Evolutionary conservation across 768 basidiomycete species (phyloP).

Genomic region (Lactarius sanguifluus): DNA sequence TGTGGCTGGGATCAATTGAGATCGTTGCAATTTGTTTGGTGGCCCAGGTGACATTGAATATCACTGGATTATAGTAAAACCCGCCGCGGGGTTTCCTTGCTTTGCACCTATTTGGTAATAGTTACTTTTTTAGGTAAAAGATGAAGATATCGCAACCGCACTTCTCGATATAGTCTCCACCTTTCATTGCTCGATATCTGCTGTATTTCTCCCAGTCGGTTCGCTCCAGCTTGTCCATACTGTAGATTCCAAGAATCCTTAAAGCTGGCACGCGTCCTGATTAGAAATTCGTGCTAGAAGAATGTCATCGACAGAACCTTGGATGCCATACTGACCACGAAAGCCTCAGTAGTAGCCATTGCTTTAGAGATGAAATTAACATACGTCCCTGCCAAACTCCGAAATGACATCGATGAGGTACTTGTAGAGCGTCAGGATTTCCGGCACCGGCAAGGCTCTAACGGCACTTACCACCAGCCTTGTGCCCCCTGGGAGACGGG

Average conservation of each 20-base stretch:
- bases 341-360: neutral
- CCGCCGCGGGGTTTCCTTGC: constrained; percentile 1
- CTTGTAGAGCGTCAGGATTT: constrained; percentile 11
- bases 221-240: constrained; percentile 16
- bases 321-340: constrained; percentile 9
- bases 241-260: constrained; percentile 16
- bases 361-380: neutral
- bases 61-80: constrained; percentile 10
- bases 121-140: neutral
- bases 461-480: constrained; percentile 22
- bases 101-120: constrained; percentile 15
- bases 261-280: constrained; percentile 6
- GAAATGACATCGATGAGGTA: constrained; percentile 24
- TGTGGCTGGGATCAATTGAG: neutral
- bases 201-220: constrained; percentile 19
- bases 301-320: constrained; percentile 13
- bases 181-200: constrained; percentile 9
- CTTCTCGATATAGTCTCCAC: constrained; percentile 13
- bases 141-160: neutral
- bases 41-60: neutral
- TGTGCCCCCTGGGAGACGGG: constrained; percentile 22
- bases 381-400: constrained; percentile 22
- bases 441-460: too few relatives aligned
- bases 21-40: neutral
- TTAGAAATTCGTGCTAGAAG: neutral